phyloP scores from a whole-genome alignment of 495 filamentous ascomycete species.

The Xylaria curta region DNA sequence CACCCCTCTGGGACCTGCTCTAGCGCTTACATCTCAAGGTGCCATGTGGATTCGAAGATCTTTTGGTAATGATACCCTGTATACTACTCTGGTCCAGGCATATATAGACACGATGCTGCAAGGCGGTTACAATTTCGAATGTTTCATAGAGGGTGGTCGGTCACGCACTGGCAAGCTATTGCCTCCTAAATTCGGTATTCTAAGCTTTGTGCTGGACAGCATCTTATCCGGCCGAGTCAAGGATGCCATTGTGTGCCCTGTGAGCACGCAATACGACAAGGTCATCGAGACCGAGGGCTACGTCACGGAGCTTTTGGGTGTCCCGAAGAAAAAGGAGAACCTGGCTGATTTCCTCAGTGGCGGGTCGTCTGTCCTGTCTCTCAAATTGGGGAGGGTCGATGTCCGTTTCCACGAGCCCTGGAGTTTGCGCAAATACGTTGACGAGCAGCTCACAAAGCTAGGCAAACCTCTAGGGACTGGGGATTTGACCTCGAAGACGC shows the following conservation, averaged over 20 bases:
- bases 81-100: conserved; percentile 87
- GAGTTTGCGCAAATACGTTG: conserved; percentile 81
- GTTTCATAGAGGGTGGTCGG: conserved; percentile 94
- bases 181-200: conserved; percentile 93
- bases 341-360: conserved; percentile 84
- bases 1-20: neutral
- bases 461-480: conserved; percentile 47
- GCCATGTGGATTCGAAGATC: conserved; percentile 96
- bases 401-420: conserved; percentile 95
- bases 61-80: conserved; percentile 91
- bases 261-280: conserved; percentile 98
- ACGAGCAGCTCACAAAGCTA: conserved; percentile 67
- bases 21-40: conserved; percentile 50
- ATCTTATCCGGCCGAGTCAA: conserved; percentile 85
- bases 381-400: conserved; percentile 90
- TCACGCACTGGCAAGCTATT: conserved; percentile 93
- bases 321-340: conserved; percentile 95
- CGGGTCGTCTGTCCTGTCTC: conserved; percentile 81
- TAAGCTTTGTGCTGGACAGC: conserved; percentile 90
- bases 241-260: conserved; percentile 91
- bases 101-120: conserved; percentile 94
- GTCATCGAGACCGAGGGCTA: conserved; percentile 98
- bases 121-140: conserved; percentile 92
- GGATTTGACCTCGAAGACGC: conserved; percentile 50
- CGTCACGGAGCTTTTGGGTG: conserved; percentile 88